Evolutionary conservation across 192 early-diverging fungal species (phyloP).

Genomic region (Coemansia furcata): DNA sequence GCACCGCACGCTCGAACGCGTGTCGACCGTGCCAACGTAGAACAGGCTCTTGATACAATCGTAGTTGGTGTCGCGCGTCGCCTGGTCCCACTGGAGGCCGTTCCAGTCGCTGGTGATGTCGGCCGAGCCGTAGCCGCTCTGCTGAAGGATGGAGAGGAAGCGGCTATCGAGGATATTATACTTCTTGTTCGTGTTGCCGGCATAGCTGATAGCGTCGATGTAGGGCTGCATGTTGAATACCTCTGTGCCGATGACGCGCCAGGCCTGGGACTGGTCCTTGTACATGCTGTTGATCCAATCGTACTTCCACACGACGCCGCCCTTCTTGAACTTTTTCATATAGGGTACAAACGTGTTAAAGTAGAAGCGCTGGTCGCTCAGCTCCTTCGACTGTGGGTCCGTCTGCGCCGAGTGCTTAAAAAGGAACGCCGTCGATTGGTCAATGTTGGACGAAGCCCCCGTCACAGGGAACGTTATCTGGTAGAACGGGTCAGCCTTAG

Average conservation of each 20-base stretch:
- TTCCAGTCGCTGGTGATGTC: slow-evolving; percentile 44
- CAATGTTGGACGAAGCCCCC: slow-evolving; percentile 6
- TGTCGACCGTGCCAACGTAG: slow-evolving; percentile 80
- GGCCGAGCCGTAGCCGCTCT: slow-evolving; percentile 50
- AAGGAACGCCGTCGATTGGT: slow-evolving; percentile 12
- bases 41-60: slow-evolving; percentile 84
- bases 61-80: slow-evolving; percentile 37
- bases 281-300: slow-evolving; percentile 56
- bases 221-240: slow-evolving; percentile 71
- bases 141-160: slow-evolving; percentile 32
- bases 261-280: slow-evolving; percentile 47
- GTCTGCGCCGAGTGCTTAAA: slow-evolving; percentile 12
- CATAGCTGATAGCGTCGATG: slow-evolving; percentile 22
- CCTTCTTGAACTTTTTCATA: slow-evolving; percentile 54
- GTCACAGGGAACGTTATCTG: slow-evolving; percentile 14
- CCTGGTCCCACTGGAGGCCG: slow-evolving; percentile 29
- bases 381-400: slow-evolving; percentile 25
- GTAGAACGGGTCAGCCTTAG: slow-evolving; percentile 23
- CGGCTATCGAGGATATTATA: slow-evolving; percentile 55
- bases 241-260: slow-evolving; percentile 60
- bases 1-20: slow-evolving; percentile 70
- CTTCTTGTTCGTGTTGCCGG: slow-evolving; percentile 31
- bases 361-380: slow-evolving; percentile 28
- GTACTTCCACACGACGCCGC: slow-evolving; percentile 59
- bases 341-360: slow-evolving; percentile 12